Evolutionary conservation across 2,329 filamentous ascomycete species (phyloP), one percentile per base, ranked within the genome.

Genomic region (Ophiostoma himal-ulmi): DNA sequence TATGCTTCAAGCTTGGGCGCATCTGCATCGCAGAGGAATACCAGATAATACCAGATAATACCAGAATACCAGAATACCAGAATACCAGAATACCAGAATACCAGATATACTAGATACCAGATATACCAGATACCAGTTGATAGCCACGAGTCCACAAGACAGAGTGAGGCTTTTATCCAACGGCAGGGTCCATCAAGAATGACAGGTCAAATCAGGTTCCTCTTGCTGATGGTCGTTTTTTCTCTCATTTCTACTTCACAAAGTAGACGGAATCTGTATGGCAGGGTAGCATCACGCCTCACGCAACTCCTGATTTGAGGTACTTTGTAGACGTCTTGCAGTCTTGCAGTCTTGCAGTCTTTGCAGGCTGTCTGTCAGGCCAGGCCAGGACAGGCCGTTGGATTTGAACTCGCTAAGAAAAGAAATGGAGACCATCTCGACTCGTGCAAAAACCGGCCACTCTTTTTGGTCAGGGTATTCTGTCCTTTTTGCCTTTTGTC

Each of bases 1-100:
- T 65, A 65, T 65, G 62, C 62, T 65, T 65, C 36, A 62, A 62
- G 57, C 26, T 39, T 22, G 14, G 62, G 62, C 62, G 62, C 57
- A 11, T 34, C 11, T 65, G 62, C 62, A 65, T 41, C 36, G 30
- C 57, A 65, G 30, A 64, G 14, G 13, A 36, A 36, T 13, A 30
- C 30, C 30, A 30, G 26, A 30, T 30, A 30, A 3, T 30, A 30
- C 30, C 30, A 30, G 3, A 30, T 30, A 30, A 30, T 30, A 3
- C 30, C 30, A 30, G 30, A 30, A 30, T 30, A 30, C 26, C 26
- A 30, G 3, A 30, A n/a, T n/a, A n/a, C n/a, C n/a, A n/a, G n/a
- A n/a, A n/a, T 30, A 36, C 57, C 26, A 62, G 22, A 34, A 22
- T 5, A 62, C 26, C 13, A 64, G 1, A 8, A 22, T n/a, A 6